Conservation (phyloP, 129 eudicot genomes). For the Artemisia tridentata region DNA sequence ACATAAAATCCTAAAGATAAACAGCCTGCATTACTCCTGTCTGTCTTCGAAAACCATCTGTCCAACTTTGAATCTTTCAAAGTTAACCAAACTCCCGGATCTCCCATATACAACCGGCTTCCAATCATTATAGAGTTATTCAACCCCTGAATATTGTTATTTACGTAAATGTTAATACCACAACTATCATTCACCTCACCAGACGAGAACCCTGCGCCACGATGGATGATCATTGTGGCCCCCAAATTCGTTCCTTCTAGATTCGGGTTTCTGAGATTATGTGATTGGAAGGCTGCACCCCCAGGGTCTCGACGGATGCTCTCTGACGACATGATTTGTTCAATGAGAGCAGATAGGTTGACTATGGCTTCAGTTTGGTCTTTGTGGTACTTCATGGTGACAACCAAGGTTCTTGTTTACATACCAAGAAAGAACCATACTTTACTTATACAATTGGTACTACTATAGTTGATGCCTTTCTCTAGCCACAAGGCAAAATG, state of each 20-base stretch:
- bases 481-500: slow-evolving; percentile 44
- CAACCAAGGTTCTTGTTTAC: slow-evolving; percentile 13
- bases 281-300: slow-evolving; percentile 24
- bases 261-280: slow-evolving; percentile 30
- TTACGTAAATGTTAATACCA: slow-evolving; percentile 61
- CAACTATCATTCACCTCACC: slow-evolving; percentile 45
- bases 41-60: slow-evolving; percentile 35
- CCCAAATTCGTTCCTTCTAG: slow-evolving; percentile 55
- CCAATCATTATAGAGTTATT: slow-evolving; percentile 73
- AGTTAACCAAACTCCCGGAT: slow-evolving; percentile 55
- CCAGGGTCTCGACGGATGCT: slow-evolving; percentile 15
- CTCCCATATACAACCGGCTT: slow-evolving; percentile 59
- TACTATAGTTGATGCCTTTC: slow-evolving; percentile 30
- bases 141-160: slow-evolving; percentile 64
- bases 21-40: neutral
- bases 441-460: slow-evolving; percentile 34
- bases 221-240: slow-evolving; percentile 44
- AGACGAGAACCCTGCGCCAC: slow-evolving; percentile 21
- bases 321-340: slow-evolving; percentile 35
- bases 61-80: slow-evolving; percentile 39
- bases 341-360: slow-evolving; percentile 29
- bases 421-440: slow-evolving; percentile 31
- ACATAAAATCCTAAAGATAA: slow-evolving; percentile 15
- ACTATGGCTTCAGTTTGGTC: slow-evolving; percentile 22
- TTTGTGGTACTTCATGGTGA: slow-evolving; percentile 52